Evolutionary conservation across 2,329 filamentous ascomycete genomes (phyloP), one percentile per base, ranked within the genome.

Genomic region (Pyrenophora graminea): DNA sequence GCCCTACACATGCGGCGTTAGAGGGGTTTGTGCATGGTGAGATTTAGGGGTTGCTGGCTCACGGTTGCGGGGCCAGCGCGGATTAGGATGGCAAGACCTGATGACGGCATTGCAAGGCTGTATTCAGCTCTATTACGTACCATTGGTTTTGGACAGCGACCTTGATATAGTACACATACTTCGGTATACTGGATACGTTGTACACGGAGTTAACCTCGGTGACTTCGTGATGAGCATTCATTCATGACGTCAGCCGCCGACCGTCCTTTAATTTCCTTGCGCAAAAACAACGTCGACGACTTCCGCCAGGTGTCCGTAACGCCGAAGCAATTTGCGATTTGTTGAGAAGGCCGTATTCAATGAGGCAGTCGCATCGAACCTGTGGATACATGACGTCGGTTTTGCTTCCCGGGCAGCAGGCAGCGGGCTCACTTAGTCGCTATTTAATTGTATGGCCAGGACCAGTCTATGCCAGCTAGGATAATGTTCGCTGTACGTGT

Each of bases 21-120:
- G 10, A 6, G 7, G n/a, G 27, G 33, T 15, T 27, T 17, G 18
- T 27, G 33, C 25, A 8, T 43, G 21, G 23, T 17, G 27, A 17
- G 13, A 17, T 30, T 9, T 8, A 21, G n/a, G 31, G 18, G 40
- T 27, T 25, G 23, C 23, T 3, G 23, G 51, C 53, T 33, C 48
- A 71, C 66, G 8, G 68, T 69, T 41, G 66, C 67, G 7, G 68
- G 68, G 3, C 69, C 68, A 13, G 68, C 68, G 23, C 70, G 65
- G 18, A 70, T 69, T 32, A 72, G 61, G 32, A 73, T 67, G 21
- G 65, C 69, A 18, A 71, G 63, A 34, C 64, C 64, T 33, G 61
- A 61, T n/a, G 65, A 65, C 45, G 63, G 36, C 66, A 70, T 68
- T 39, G 39, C 49, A 18, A 13, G 15, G 15, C 18, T 34, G n/a